Conservation (phyloP, 768 basidiomycete genomes). For the Psilocybe sp. region DNA sequence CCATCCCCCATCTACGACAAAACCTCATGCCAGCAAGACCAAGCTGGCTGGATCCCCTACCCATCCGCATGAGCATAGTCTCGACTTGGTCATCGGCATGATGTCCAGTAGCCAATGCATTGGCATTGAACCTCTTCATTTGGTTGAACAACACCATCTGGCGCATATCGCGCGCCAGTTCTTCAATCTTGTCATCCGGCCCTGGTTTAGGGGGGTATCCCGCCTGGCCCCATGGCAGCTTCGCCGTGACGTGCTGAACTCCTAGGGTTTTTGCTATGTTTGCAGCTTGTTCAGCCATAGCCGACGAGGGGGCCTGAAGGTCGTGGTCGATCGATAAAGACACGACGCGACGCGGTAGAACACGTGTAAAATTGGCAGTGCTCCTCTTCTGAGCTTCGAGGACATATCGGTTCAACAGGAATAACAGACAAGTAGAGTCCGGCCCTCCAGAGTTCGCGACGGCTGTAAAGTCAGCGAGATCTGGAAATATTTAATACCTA, state of each 20-base stretch:
- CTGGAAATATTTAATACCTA: neutral
- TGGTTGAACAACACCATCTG: slow-evolving; percentile 32
- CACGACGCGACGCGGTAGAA: slow-evolving; percentile 26
- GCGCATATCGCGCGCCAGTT: slow-evolving; percentile 55
- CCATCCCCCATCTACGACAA: slow-evolving; percentile 80
- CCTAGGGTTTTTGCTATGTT: slow-evolving; percentile 39
- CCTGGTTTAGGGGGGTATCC: slow-evolving; percentile 50
- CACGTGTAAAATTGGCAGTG: neutral
- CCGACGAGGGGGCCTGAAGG: slow-evolving; percentile 55
- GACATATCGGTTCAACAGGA: slow-evolving; percentile 49
- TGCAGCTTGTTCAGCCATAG: slow-evolving; percentile 53
- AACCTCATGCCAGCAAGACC: slow-evolving; percentile 70
- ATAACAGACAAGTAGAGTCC: slow-evolving; percentile 78
- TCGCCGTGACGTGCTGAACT: slow-evolving; percentile 42
- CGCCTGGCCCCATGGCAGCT: slow-evolving; percentile 55
- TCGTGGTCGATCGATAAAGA: slow-evolving; percentile 70
- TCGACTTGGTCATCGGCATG: slow-evolving; percentile 86
- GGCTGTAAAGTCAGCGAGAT: slow-evolving; percentile 34
- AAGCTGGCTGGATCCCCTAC: slow-evolving; percentile 49
- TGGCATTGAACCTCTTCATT: slow-evolving; percentile 36
- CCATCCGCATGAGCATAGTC: slow-evolving; percentile 70
- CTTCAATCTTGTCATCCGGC: slow-evolving; percentile 44
- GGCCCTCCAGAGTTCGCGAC: slow-evolving; percentile 82
- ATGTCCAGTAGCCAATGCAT: slow-evolving; percentile 64
- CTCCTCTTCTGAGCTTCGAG: slow-evolving; percentile 21